Conservation (phyloP, 2,329 filamentous ascomycete species). For the Scytalidium sp. region DNA sequence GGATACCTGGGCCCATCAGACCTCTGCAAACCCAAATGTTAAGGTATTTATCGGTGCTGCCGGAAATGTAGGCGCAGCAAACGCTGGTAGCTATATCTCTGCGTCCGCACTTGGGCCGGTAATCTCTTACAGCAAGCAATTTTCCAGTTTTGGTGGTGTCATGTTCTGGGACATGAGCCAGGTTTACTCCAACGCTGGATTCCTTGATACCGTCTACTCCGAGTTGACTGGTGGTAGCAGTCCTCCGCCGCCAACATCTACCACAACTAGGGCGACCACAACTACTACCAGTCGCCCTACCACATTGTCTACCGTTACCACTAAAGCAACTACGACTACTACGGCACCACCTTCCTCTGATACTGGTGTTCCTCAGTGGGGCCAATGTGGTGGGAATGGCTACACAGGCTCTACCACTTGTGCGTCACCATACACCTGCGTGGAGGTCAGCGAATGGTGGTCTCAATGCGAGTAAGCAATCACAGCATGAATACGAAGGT, state of each 20-base stretch:
- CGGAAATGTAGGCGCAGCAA: constrained; percentile 41
- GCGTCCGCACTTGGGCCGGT: constrained; percentile 44
- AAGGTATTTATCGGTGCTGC: constrained; percentile 62
- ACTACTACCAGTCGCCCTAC: constrained; percentile 16
- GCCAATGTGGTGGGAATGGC: constrained; percentile 17
- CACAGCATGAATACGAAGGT: neutral
- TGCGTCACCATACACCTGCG: neutral
- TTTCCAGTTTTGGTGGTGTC: constrained; percentile 60
- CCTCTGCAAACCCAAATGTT: constrained; percentile 55
- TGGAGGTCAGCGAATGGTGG: constrained; percentile 13
- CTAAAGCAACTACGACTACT: constrained; percentile 14
- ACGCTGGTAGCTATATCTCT: constrained; percentile 49
- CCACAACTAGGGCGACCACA: constrained; percentile 8
- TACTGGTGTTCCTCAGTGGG: constrained; percentile 2
- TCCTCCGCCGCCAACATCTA: neutral
- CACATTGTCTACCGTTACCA: constrained; percentile 15
- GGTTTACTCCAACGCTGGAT: constrained; percentile 55
- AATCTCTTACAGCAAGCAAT: constrained; percentile 52
- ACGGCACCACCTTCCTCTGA: constrained; percentile 5
- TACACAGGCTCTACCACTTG: constrained; percentile 17
- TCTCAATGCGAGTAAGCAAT: constrained; percentile 17
- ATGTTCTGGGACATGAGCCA: constrained; percentile 70
- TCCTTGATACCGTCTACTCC: constrained; percentile 42
- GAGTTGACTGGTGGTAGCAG: neutral
- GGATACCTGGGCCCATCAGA: constrained; percentile 61